These are phyloP conservation scores for Stellera chamaejasme DNA, from an alignment of 345 rosid species.

Conservation along the genomic window DNA sequence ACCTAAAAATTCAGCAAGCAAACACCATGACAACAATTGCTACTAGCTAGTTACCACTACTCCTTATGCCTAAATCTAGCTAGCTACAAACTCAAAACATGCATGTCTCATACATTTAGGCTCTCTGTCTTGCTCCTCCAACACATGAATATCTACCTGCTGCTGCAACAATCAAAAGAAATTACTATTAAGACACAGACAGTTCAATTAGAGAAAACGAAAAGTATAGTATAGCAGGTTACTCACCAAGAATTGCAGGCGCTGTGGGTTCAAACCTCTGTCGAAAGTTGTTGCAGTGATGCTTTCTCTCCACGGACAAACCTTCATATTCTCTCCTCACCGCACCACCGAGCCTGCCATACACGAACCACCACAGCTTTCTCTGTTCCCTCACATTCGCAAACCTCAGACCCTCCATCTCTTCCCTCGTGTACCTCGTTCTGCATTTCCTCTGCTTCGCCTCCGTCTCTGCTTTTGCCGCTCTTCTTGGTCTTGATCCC, in stretches of 20 bases:
- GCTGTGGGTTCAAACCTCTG: slow-evolving; percentile 22
- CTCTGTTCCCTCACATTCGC: slow-evolving; percentile 42
- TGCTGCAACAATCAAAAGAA: not conserved
- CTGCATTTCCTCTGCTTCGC: no score
- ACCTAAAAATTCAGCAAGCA: no score
- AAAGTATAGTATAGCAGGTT: no score
- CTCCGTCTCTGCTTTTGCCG: no score
- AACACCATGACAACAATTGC: no score
- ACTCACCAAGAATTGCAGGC: slow-evolving; percentile 37
- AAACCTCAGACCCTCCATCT: slow-evolving; percentile 73
- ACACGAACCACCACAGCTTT: slow-evolving; percentile 52
- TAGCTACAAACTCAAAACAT: not conserved
- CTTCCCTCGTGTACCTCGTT: slow-evolving; percentile 41
- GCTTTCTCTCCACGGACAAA: slow-evolving; percentile 35
- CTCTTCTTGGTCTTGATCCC: no score
- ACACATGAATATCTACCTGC: no score
- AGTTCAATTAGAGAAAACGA: no score
- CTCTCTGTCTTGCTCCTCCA: no score
- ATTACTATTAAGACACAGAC: not conserved
- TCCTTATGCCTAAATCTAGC: not conserved
- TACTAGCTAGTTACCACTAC: no score
- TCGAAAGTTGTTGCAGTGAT: slow-evolving; percentile 17
- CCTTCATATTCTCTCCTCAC: slow-evolving; percentile 45
- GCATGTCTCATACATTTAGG: no score
- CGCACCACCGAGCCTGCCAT: slow-evolving; percentile 40